A percentile compares a stretch with the other conserved stretches of the same genome.
Evolutionary conservation across 2,329 filamentous ascomycete species (phyloP).

Genomic region (Aspergillus sp.): DNA sequence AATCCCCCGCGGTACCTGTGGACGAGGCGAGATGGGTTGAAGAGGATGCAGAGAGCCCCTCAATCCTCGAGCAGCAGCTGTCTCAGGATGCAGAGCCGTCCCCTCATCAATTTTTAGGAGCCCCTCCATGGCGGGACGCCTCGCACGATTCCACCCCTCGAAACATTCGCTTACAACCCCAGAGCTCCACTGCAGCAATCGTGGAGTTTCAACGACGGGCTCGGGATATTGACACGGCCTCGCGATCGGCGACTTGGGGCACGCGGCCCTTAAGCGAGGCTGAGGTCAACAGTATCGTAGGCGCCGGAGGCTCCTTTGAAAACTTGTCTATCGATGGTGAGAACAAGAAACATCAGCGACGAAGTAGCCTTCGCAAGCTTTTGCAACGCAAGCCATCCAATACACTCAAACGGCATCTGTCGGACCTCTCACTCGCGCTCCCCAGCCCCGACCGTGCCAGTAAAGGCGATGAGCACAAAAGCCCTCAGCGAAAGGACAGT

Average conservation of each 20-base stretch:
- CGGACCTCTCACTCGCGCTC: constrained; percentile 30
- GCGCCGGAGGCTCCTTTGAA: constrained; percentile 45
- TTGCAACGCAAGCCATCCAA: constrained; percentile 42
- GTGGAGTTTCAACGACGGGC: constrained; percentile 50
- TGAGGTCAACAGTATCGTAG: constrained; percentile 50
- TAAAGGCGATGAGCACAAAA: constrained; percentile 19
- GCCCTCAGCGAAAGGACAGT: constrained; percentile 30
- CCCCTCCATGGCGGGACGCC: constrained; percentile 52
- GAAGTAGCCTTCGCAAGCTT: constrained; percentile 47
- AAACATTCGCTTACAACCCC: constrained; percentile 45
- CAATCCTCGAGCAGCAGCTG: constrained; percentile 18
- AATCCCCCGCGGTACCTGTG: constrained; percentile 26
- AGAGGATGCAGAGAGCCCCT: constrained; percentile 22
- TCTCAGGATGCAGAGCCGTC: constrained; percentile 29
- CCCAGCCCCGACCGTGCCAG: constrained; percentile 26
- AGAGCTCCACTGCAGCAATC: constrained; percentile 57
- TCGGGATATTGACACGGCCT: constrained; percentile 54
- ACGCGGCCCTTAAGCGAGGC: constrained; percentile 52
- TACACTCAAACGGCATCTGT: constrained; percentile 46
- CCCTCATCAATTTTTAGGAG: constrained; percentile 37
- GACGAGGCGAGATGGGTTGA: constrained; percentile 24
- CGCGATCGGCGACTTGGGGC: constrained; percentile 56
- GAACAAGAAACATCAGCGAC: constrained; percentile 44
- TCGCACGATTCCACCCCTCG: constrained; percentile 29
- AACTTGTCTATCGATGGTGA: constrained; percentile 38